These are phyloP conservation scores for Epichloe scottii DNA, from an alignment of 2,329 filamentous ascomycete genomes.

Conservation along the genomic window DNA sequence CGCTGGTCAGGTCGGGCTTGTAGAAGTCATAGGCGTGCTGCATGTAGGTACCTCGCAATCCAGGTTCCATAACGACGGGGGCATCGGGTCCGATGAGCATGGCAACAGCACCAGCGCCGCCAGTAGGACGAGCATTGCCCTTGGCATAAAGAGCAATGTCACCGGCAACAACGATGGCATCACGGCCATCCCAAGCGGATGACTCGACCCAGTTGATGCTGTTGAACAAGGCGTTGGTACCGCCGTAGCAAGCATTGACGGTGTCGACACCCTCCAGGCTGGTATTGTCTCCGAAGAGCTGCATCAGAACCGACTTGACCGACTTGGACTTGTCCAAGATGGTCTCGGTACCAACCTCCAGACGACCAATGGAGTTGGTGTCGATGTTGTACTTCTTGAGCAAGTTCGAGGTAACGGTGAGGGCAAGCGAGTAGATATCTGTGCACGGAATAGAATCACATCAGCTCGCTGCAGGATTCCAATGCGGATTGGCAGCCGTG, in stretches of 20 bases:
- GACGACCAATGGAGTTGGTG: slow-evolving; percentile 60
- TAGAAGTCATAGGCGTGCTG: slow-evolving; percentile 81
- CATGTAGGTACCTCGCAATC: slow-evolving; percentile 70
- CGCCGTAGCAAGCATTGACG: slow-evolving; percentile 76
- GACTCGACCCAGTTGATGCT: slow-evolving; percentile 77
- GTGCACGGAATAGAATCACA: neutral
- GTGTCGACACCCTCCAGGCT: slow-evolving; percentile 77
- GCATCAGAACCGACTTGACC: slow-evolving; percentile 80
- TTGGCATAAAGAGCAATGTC: slow-evolving; percentile 81
- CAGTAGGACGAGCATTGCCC: slow-evolving; percentile 68
- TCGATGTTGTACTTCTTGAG: slow-evolving; percentile 77
- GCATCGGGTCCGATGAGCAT: slow-evolving; percentile 70
- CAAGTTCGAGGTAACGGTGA: slow-evolving; percentile 67
- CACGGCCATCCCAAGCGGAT: slow-evolving; percentile 73
- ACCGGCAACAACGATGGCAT: slow-evolving; percentile 67
- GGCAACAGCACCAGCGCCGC: slow-evolving; percentile 67
- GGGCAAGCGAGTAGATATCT: slow-evolving; percentile 82
- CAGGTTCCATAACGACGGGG: slow-evolving; percentile 64
- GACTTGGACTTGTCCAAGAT: slow-evolving; percentile 84
- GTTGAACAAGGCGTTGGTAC: slow-evolving; percentile 78
- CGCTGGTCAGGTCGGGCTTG: slow-evolving; percentile 79
- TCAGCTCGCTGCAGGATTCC: neutral
- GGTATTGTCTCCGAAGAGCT: slow-evolving; percentile 72
- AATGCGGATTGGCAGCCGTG: neutral
- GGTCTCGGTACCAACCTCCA: slow-evolving; percentile 80